phyloP scores from a whole-genome alignment of 2,329 filamentous ascomycete genomes.

The Penicillium sp. region DNA sequence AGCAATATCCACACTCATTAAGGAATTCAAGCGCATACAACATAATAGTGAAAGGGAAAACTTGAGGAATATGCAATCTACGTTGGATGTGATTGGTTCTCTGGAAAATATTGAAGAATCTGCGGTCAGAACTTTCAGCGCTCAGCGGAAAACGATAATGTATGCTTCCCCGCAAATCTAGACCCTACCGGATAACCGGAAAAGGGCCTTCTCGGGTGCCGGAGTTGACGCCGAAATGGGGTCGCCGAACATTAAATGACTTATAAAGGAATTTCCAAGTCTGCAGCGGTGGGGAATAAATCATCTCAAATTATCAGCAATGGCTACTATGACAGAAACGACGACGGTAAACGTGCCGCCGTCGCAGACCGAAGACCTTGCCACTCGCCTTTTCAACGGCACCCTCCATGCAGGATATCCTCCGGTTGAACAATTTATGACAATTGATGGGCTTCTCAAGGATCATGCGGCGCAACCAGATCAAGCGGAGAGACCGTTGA shows the following conservation, averaged over 20 bases:
- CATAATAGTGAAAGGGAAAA: too few relatives aligned
- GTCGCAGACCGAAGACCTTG: slow-evolving; percentile 17
- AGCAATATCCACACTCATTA: not conserved
- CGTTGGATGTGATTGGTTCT: too few relatives aligned
- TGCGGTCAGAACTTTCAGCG: too few relatives aligned
- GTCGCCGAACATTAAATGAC: not conserved
- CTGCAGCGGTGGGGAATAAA: not conserved
- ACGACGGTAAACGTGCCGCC: slow-evolving; percentile 8
- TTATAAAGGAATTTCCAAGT: not conserved
- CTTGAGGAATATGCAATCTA: too few relatives aligned
- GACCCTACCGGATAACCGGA: not conserved
- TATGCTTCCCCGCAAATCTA: not conserved
- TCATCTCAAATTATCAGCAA: not conserved
- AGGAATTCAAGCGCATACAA: too few relatives aligned
- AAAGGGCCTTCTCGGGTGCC: not conserved
- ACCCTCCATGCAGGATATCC: slow-evolving; percentile 24
- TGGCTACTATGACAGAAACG: slow-evolving; percentile 6
- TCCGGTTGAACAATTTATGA: slow-evolving; percentile 18
- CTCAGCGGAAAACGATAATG: not conserved
- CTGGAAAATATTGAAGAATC: accelerated
- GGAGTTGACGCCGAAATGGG: not conserved
- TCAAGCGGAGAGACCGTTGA: slow-evolving; percentile 12
- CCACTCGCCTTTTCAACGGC: slow-evolving; percentile 21
- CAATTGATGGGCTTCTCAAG: slow-evolving; percentile 21
- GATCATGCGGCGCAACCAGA: slow-evolving; percentile 21